Evolutionary conservation across 257 asterid species (phyloP).

Genomic region (Solanum appendiculatum): DNA sequence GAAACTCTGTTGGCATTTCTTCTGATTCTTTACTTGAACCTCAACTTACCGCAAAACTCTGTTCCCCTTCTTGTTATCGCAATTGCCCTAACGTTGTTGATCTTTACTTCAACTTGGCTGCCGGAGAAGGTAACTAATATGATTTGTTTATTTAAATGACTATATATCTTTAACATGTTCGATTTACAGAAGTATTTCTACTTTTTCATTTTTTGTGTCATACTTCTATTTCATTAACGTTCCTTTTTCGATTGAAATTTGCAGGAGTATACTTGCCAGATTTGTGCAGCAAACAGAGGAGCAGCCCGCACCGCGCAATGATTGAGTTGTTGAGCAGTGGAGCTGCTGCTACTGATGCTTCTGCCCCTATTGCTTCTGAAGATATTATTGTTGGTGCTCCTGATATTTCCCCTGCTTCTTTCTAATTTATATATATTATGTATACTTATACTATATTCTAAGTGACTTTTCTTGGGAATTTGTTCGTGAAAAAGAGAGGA

Average conservation of each 20-base stretch:
- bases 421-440: background rate
- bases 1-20: conserved; percentile 11
- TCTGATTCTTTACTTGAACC: conserved; percentile 16
- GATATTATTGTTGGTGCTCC: background rate
- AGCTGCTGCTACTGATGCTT: background rate
- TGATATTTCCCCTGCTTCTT: background rate
- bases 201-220: too few relatives aligned
- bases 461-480: background rate
- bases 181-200: too few relatives aligned
- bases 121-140: conserved; percentile 16
- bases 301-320: conserved; percentile 49
- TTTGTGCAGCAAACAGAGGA: conserved; percentile 36
- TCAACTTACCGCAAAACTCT: conserved; percentile 4
- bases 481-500: background rate
- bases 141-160: background rate
- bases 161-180: too few relatives aligned
- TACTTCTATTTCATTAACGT: too few relatives aligned
- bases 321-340: conserved; percentile 44
- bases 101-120: conserved; percentile 21
- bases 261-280: conserved; percentile 56
- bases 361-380: background rate
- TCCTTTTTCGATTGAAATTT: background rate
- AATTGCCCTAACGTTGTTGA: conserved; percentile 21
- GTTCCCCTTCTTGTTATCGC: conserved; percentile 15
- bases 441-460: background rate